Percentiles rank a stretch among this genome's conserved stretches.
Conservation (phyloP, 2,329 filamentous ascomycete genomes). For the Sporothrix humicola region DNA sequence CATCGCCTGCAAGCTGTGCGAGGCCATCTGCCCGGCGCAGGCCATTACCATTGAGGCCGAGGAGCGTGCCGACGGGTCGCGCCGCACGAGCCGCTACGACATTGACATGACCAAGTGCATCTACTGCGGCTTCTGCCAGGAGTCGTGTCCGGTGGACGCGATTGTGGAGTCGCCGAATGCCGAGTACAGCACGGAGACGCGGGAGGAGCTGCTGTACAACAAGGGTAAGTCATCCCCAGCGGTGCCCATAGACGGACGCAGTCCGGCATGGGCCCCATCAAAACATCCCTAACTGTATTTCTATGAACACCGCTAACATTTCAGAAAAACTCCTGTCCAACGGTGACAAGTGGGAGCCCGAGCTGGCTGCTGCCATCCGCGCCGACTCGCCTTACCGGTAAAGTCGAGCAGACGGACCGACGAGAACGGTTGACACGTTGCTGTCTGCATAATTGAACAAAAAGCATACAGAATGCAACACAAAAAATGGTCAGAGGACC, state of each 20-base stretch:
- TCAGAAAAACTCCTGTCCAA: constrained; percentile 83
- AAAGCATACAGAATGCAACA: too few relatives aligned
- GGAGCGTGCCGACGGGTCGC: constrained; percentile 93
- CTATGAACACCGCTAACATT: neutral
- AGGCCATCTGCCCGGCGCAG: constrained; percentile 96
- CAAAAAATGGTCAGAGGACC: neutral
- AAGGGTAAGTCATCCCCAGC: constrained; percentile 61
- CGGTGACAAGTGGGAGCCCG: constrained; percentile 97
- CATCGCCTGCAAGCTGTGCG: constrained; percentile 99
- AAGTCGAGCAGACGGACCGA: constrained; percentile 37
- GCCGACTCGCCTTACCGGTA: constrained; percentile 93
- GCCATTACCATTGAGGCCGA: constrained; percentile 99
- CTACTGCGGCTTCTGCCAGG: constrained; percentile 99
- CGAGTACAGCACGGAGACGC: constrained; percentile 68
- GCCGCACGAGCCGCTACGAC: constrained; percentile 95
- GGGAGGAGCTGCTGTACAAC: constrained; percentile 96
- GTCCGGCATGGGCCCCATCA: neutral
- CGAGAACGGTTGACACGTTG: neutral
- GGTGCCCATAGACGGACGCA: neutral
- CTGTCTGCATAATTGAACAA: neutral
- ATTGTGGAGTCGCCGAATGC: constrained; percentile 71
- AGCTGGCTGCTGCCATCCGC: constrained; percentile 87
- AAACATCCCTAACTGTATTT: too few relatives aligned
- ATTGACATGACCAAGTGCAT: constrained; percentile 99
- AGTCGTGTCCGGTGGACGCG: constrained; percentile 97